Conservation (phyloP, 352 stramenopile genomes). For the Pythium brachiatum region DNA sequence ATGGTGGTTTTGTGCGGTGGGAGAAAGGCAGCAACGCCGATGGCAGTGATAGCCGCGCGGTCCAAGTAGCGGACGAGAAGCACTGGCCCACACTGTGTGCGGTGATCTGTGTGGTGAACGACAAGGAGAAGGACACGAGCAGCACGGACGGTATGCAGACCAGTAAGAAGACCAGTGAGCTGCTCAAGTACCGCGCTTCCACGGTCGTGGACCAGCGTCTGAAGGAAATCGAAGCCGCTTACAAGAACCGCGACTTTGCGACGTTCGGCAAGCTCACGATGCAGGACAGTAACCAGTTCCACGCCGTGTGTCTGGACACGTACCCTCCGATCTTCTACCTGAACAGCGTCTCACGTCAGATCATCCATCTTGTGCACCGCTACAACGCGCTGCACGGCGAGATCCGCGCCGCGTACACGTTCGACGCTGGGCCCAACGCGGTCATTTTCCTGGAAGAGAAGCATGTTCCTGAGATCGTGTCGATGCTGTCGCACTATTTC, state of each 20-base stretch:
- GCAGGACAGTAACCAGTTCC: conserved; percentile 98
- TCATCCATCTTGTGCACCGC: conserved; percentile 89
- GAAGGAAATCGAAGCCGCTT: conserved; percentile 88
- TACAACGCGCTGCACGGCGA: conserved; percentile 87
- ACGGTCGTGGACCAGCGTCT: conserved; percentile 86
- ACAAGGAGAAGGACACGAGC: conserved; percentile 96
- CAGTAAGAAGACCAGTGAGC: conserved; percentile 90
- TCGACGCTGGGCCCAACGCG: conserved; percentile 98
- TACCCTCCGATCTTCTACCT: conserved; percentile 99
- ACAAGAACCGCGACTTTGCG: conserved; percentile 91
- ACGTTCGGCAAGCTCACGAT: conserved; percentile 97
- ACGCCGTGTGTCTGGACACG: conserved; percentile 97
- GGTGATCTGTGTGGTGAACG: conserved; percentile 96
- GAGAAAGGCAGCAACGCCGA: conserved; percentile 81
- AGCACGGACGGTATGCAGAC: conserved; percentile 96
- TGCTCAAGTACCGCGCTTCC: conserved; percentile 87
- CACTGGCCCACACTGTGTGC: conserved; percentile 95
- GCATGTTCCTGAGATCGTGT: conserved; percentile 60
- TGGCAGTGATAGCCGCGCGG: conserved; percentile 62
- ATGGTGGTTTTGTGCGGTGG: conserved; percentile 98
- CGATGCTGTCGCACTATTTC: conserved; percentile 57
- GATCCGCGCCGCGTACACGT: conserved; percentile 96
- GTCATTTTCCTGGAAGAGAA: conserved; percentile 89
- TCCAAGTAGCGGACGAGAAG: conserved; percentile 80
- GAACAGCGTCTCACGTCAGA: conserved; percentile 90